These are phyloP conservation scores for Ormosia semicastrata DNA, from an alignment of 306 rosid species.

Conservation along the genomic window DNA sequence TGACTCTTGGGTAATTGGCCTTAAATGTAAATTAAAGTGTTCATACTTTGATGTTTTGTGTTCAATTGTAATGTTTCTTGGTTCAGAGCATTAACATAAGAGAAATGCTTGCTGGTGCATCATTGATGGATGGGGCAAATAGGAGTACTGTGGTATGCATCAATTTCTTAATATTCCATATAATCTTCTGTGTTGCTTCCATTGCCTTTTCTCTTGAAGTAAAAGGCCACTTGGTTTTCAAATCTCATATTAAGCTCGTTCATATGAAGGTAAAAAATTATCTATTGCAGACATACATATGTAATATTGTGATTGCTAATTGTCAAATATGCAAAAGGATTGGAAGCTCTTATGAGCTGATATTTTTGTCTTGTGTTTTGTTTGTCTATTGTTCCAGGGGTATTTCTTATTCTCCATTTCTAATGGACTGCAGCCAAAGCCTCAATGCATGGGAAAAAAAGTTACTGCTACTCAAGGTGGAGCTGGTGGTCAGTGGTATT, in stretches of 20 bases:
- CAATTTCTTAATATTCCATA: neutral
- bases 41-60: constrained; percentile 5
- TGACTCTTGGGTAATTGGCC: constrained; percentile 77
- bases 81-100: constrained; percentile 79
- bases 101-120: constrained; percentile 91
- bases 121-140: constrained; percentile 84
- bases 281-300: neutral
- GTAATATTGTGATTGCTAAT: neutral
- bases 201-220: too few species aligned
- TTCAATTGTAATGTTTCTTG: constrained; percentile 23
- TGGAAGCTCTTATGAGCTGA: neutral
- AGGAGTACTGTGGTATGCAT: constrained; percentile 73
- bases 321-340: neutral
- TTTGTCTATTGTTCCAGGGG: neutral
- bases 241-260: neutral
- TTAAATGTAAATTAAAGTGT: constrained; percentile 22
- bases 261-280: neutral
- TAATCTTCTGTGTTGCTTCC: too few species aligned
- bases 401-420: constrained; percentile 14
- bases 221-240: too few species aligned
- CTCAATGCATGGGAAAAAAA: constrained; percentile 84
- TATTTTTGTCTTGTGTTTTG: neutral
- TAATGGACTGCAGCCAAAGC: constrained; percentile 83
- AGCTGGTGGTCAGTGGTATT: constrained; percentile 86
- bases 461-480: constrained; percentile 91